phyloP scores from a whole-genome alignment of 768 basidiomycete species.

The Phylloporus rhodoxanthus region DNA sequence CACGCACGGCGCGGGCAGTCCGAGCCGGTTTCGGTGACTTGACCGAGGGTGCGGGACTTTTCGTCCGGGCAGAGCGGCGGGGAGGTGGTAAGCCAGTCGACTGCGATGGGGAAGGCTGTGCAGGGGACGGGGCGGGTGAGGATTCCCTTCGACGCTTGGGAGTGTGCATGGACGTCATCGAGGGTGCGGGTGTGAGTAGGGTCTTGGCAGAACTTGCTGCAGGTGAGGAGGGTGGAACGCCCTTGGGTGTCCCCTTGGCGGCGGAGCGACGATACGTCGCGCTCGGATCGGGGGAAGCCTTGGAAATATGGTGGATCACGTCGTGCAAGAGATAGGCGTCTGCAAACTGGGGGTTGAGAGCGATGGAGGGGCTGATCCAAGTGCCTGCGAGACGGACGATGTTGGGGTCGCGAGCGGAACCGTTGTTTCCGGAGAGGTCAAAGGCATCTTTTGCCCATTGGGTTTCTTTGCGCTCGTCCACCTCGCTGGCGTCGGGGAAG shows the following conservation, averaged over 20 bases:
- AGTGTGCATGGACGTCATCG: conserved; percentile 38
- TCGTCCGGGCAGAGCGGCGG: conserved; percentile 39
- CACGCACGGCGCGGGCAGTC: conserved; percentile 17
- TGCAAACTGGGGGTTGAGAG: conserved; percentile 53
- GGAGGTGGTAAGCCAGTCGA: conserved; percentile 35
- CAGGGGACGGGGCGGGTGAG: conserved; percentile 33
- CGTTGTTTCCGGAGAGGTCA: conserved; percentile 75
- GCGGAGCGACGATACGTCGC: conserved; percentile 72
- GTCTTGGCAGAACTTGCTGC: conserved; percentile 19
- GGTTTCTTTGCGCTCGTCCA: conserved; percentile 72
- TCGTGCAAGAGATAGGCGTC: conserved; percentile 56
- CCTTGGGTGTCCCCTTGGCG: conserved; percentile 27
- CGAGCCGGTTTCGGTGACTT: conserved; percentile 33
- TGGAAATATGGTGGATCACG: conserved; percentile 60
- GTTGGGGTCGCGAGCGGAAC: conserved; percentile 50
- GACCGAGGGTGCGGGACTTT: conserved; percentile 37
- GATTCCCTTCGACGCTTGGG: conserved; percentile 65
- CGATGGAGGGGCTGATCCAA: conserved; percentile 70
- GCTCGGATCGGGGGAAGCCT: conserved; percentile 71
- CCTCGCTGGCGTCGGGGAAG: conserved; percentile 74
- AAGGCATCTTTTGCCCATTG: conserved; percentile 78
- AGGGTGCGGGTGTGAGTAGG: conserved; percentile 31
- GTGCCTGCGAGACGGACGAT: conserved; percentile 81
- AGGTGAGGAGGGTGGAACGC: conserved; percentile 25
- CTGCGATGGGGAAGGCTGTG: conserved; percentile 10